Evolutionary conservation across 805 yeast species (phyloP).

Genomic region (Millerago galiae): DNA sequence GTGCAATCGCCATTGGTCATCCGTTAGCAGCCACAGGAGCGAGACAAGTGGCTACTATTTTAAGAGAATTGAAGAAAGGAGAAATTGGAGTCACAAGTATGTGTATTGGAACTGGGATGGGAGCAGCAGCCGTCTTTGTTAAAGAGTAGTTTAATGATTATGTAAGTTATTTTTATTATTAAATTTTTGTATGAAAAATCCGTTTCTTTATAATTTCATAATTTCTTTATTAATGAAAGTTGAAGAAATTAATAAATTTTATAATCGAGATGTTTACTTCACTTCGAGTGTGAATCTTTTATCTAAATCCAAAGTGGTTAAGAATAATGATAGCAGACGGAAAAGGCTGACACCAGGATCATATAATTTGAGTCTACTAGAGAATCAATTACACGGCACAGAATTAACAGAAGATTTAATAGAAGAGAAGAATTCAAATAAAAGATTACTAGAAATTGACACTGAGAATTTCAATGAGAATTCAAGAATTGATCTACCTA

Average conservation of each 20-base stretch:
- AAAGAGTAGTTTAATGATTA: slow-evolving; percentile 49
- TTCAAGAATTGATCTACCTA: slow-evolving; percentile 33
- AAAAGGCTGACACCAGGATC: slow-evolving; percentile 24
- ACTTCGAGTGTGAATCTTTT: slow-evolving; percentile 20
- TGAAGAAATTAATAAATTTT: slow-evolving; percentile 18
- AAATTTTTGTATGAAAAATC: not conserved
- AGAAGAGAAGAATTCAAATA: slow-evolving; percentile 31
- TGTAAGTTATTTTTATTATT: not conserved
- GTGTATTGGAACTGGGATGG: slow-evolving; percentile 99
- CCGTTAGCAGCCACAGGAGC: slow-evolving; percentile 91
- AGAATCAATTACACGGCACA: slow-evolving; percentile 22
- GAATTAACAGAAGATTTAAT: slow-evolving; percentile 20
- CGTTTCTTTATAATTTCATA: not conserved
- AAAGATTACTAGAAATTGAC: slow-evolving; percentile 35
- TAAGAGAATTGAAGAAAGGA: slow-evolving; percentile 73
- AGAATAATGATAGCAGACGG: slow-evolving; percentile 13
- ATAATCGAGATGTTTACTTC: slow-evolving; percentile 20
- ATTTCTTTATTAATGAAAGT: slow-evolving; percentile 6
- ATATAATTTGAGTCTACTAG: slow-evolving; percentile 21
- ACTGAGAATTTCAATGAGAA: slow-evolving; percentile 38
- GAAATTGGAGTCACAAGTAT: slow-evolving; percentile 88
- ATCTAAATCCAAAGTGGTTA: slow-evolving; percentile 12
- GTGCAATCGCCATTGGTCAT: slow-evolving; percentile 95
- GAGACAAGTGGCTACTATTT: slow-evolving; percentile 83
- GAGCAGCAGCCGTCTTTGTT: slow-evolving; percentile 85